Conservation (phyloP, 345 rosid genomes). For the Triadica sebifera region DNA sequence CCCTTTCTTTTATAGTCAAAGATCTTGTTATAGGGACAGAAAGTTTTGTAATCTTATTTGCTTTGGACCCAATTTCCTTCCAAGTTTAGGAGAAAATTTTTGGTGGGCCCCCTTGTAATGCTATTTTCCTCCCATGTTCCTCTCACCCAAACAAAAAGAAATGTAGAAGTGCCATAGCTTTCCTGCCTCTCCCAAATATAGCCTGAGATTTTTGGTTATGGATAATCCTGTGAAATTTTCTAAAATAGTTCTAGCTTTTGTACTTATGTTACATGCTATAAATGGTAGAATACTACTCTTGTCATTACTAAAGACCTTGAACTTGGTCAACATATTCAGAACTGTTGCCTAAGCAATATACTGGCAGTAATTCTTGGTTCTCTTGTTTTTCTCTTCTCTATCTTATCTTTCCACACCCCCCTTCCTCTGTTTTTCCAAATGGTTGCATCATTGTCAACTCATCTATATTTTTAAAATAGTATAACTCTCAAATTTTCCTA, state of each 20-base stretch:
- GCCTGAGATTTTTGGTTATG: not conserved
- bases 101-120: not conserved
- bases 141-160: not conserved
- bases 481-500: not conserved
- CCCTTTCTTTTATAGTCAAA: not conserved
- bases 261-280: not conserved
- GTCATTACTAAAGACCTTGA: not conserved
- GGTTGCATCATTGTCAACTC: not conserved
- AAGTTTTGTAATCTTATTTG: not conserved
- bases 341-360: not conserved
- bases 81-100: not conserved
- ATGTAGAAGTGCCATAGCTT: not conserved
- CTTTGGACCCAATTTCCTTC: not conserved
- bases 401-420: not conserved
- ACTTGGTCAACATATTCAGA: not conserved
- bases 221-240: not conserved
- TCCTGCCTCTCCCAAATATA: not conserved
- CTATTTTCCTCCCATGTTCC: not conserved
- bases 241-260: not conserved
- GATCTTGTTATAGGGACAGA: not conserved
- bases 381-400: not conserved
- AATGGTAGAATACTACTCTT: not conserved
- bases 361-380: not conserved
- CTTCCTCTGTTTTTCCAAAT: not conserved
- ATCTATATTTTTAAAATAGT: not conserved